phyloP scores from a whole-genome alignment of 2,329 filamentous ascomycete species.

The Lasiodiplodia gonubiensis region DNA sequence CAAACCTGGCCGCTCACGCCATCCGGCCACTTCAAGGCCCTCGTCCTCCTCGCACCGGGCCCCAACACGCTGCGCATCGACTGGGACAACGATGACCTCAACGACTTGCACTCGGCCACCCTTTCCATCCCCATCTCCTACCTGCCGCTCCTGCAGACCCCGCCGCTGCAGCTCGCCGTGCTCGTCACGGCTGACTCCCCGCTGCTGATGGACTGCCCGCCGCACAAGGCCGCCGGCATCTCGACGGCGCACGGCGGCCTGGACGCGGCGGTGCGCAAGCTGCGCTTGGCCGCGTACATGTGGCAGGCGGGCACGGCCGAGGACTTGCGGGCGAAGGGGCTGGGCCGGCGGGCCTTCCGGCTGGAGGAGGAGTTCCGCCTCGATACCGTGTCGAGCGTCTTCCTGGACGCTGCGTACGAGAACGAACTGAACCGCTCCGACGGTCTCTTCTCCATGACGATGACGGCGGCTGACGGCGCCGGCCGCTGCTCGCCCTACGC shows the following conservation, averaged over 20 bases:
- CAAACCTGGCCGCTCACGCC: conserved; percentile 42
- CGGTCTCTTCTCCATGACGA: no score
- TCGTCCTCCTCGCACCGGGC: conserved; percentile 40
- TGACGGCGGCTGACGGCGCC: no score
- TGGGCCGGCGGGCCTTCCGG: conserved; percentile 39
- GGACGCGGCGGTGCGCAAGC: conserved; percentile 40
- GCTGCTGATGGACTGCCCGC: conserved; percentile 40
- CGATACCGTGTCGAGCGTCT: conserved; percentile 37
- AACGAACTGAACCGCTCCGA: no score
- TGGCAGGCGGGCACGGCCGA: conserved; percentile 45
- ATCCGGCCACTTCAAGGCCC: conserved; percentile 41
- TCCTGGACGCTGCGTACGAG: conserved; percentile 31
- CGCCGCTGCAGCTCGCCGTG: conserved; percentile 42
- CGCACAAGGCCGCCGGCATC: conserved; percentile 36
- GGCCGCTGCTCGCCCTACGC: conserved; percentile 21
- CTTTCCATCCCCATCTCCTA: conserved; percentile 36
- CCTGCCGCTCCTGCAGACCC: conserved; percentile 39
- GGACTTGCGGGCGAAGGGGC: conserved; percentile 37
- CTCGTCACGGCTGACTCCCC: conserved; percentile 43
- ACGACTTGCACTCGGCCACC: conserved; percentile 28
- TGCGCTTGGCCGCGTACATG: conserved; percentile 45
- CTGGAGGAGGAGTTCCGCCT: conserved; percentile 41
- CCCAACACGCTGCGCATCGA: conserved; percentile 36
- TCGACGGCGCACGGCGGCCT: conserved; percentile 39
- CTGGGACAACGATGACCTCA: no score